phyloP scores from a whole-genome alignment of 345 rosid genomes.

The Balakata baccata region DNA sequence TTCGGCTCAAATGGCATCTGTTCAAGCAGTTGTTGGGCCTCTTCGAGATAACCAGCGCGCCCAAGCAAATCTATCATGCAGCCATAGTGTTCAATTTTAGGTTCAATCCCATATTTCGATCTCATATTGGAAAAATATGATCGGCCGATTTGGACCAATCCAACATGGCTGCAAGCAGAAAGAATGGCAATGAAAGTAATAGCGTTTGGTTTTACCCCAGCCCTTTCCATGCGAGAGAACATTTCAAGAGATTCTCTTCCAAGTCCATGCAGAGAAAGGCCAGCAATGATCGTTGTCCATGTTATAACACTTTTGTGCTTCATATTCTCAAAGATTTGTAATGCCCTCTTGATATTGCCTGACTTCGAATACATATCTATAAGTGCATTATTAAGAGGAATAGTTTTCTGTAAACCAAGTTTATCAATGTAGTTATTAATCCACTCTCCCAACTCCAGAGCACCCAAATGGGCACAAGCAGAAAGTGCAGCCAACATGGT shows the following conservation, averaged over 20 bases:
- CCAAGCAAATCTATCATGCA: slow-evolving; percentile 70
- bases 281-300: slow-evolving; percentile 72
- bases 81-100: slow-evolving; percentile 67
- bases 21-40: slow-evolving; percentile 45
- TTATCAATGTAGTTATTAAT: slow-evolving; percentile 42
- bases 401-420: slow-evolving; percentile 32
- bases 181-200: slow-evolving; percentile 72
- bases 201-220: slow-evolving; percentile 46
- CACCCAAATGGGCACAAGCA: slow-evolving; percentile 69
- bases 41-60: slow-evolving; percentile 57
- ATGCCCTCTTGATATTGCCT: slow-evolving; percentile 53
- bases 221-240: slow-evolving; percentile 59
- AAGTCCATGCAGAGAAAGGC: slow-evolving; percentile 61
- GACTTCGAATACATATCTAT: slow-evolving; percentile 77
- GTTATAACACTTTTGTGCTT: slow-evolving; percentile 46
- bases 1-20: slow-evolving; percentile 65
- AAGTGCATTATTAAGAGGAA: slow-evolving; percentile 54
- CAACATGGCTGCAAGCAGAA: slow-evolving; percentile 71
- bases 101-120: slow-evolving; percentile 38
- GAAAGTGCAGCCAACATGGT: slow-evolving; percentile 60
- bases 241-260: slow-evolving; percentile 61
- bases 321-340: slow-evolving; percentile 47
- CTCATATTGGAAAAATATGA: slow-evolving; percentile 46
- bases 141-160: slow-evolving; percentile 52
- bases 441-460: slow-evolving; percentile 57